Base-by-base conservation (phyloP, 225 moss, liverwort and hornwort species). In the Asterella californica region DNA sequence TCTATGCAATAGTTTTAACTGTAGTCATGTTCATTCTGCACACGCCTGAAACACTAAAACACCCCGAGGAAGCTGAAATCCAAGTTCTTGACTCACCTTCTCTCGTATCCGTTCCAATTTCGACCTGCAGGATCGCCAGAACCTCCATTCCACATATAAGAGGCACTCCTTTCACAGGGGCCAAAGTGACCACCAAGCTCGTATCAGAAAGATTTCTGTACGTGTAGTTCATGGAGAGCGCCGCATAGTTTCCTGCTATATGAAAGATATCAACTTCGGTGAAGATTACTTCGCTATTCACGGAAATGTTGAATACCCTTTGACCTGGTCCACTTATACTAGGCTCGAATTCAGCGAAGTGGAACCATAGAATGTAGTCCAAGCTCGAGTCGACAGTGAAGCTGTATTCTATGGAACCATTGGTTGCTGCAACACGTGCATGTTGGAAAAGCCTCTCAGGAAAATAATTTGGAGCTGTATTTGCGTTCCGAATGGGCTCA, bases 361-460 rank as follows among this genome's bases (percentile, higher is more conserved):
- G 97, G 33, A 99, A 85, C 93, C 94, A 95, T 62, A 99, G 82
- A 84, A 92, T 91, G 62, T 99, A 99, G 66, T 99, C 97, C 67
- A 92, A 88, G 83, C 92, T 86, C 22, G 92, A 89, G 82, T 99
- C 97, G 24, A 99, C 93, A 1, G 34, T 65, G 10, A 86, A 94
- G 17, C 34, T 78, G 70, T 99, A 99, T 0, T 84, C 77, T 0
- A 95, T 87, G 0, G 85, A 76, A 9, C 78, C 55, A 22, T 78
- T 84, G 9, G 88, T 86, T 68, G 84, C 82, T 38, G 25, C 24
- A 77, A 80, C 82, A 22, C 94, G 92, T 81, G 94, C 92, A 29
- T 82, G 81, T 74, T 95, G 93, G 63, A 94, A 99, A 7, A 99
- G 84, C 45, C 77, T 82, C n/a, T 2, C 62, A 11, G 97, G 97